A percentile compares a stretch with the other conserved stretches of the same genome.
Evolutionary conservation across 306 rosid genomes (phyloP).

Genomic region (Fragaria iinumae): DNA sequence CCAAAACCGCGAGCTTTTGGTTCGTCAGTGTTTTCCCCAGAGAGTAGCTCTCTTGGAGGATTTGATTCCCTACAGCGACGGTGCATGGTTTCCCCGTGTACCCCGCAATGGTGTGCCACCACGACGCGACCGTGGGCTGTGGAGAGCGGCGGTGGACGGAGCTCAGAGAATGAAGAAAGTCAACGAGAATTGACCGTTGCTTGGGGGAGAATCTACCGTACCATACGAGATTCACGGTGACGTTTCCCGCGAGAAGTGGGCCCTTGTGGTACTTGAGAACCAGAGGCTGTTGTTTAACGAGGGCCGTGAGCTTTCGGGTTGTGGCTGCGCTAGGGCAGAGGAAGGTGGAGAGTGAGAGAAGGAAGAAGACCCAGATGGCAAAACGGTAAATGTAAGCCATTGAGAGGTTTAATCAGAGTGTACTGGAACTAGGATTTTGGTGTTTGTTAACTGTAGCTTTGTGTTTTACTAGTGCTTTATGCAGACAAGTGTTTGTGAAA

Average conservation of each 20-base stretch:
- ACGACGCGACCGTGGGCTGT: slow-evolving; percentile 23
- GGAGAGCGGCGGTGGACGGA: neutral
- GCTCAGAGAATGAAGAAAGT: slow-evolving; percentile 30
- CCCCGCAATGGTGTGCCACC: slow-evolving; percentile 28
- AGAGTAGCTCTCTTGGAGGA: slow-evolving; percentile 20
- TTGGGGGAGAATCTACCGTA: slow-evolving; percentile 29
- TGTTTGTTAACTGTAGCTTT: neutral
- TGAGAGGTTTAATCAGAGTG: neutral
- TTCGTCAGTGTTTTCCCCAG: slow-evolving; percentile 13
- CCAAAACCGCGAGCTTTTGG: neutral
- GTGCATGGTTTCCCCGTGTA: slow-evolving; percentile 23
- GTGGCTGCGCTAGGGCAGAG: slow-evolving; percentile 16
- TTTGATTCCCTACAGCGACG: slow-evolving; percentile 25
- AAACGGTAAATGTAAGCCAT: slow-evolving; percentile 25
- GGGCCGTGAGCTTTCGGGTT: slow-evolving; percentile 18
- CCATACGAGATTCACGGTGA: slow-evolving; percentile 32
- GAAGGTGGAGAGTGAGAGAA: neutral
- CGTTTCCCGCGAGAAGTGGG: slow-evolving; percentile 31
- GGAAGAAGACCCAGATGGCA: slow-evolving; percentile 10
- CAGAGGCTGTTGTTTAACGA: slow-evolving; percentile 17
- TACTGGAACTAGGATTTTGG: neutral
- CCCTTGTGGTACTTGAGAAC: slow-evolving; percentile 34
- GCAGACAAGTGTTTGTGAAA: neutral
- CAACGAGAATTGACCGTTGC: slow-evolving; percentile 29
- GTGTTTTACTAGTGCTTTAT: neutral